Evolutionary conservation across 2,329 filamentous ascomycete species (phyloP).

Genomic region (Neonectria magnoliae): DNA sequence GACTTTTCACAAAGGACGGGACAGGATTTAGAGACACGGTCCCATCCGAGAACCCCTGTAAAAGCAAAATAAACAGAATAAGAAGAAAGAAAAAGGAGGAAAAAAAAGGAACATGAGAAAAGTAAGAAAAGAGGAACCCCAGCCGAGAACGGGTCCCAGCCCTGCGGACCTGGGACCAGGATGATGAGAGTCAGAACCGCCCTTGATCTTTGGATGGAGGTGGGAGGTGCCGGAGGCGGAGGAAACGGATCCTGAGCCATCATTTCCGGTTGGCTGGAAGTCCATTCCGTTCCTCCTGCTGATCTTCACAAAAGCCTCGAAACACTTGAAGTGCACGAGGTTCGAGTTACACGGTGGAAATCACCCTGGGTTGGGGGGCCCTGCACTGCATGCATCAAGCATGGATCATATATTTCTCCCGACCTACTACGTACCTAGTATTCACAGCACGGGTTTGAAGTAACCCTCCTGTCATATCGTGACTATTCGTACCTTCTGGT

Average conservation of each 20-base stretch:
- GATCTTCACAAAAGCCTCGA: conserved; percentile 7
- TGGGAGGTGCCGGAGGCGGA: conserved; percentile 3
- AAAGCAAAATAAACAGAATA: neutral
- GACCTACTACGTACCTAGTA: neutral
- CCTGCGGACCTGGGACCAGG: conserved; percentile 2
- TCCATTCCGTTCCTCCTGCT: conserved; percentile 15
- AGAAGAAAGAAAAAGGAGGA: neutral
- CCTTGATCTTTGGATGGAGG: neutral
- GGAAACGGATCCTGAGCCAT: conserved; percentile 1
- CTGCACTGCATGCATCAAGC: neutral
- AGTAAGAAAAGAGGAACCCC: conserved; percentile 1
- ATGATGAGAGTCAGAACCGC: conserved; percentile 1
- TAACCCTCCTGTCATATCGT: neutral
- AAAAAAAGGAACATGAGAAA: neutral
- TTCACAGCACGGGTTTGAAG: neutral
- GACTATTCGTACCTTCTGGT: neutral
- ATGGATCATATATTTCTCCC: neutral
- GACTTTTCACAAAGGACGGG: neutral
- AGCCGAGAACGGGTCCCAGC: neutral
- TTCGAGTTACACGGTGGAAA: neutral
- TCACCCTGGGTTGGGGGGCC: neutral
- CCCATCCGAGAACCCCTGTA: neutral
- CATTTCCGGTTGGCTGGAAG: conserved; percentile 24
- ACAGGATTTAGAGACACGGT: conserved; percentile 3
- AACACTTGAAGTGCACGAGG: neutral